phyloP scores from a whole-genome alignment of 768 basidiomycete genomes.

The Amanita pseudoporphyria region DNA sequence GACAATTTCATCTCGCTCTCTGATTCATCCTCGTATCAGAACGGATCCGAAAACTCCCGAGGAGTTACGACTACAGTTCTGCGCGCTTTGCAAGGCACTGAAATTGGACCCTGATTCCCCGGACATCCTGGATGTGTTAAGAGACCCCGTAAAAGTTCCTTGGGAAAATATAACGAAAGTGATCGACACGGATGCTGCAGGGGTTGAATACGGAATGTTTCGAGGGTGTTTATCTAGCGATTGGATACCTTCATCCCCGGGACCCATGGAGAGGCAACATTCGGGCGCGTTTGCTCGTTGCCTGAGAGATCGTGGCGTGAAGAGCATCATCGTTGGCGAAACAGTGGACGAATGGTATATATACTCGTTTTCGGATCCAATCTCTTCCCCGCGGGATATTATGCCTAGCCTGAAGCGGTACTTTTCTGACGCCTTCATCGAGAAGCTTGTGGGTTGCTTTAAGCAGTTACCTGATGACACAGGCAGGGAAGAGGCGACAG shows the following conservation, averaged over 20 bases:
- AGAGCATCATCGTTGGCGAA: constrained; percentile 56
- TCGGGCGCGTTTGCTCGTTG: constrained; percentile 46
- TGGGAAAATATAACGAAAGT: constrained; percentile 41
- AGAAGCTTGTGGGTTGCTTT: constrained; percentile 36
- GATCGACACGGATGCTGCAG: constrained; percentile 50
- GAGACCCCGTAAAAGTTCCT: constrained; percentile 37
- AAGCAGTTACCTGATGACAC: constrained; percentile 29
- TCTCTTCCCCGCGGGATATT: constrained; percentile 39
- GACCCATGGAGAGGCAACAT: constrained; percentile 62
- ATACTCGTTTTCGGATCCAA: constrained; percentile 61
- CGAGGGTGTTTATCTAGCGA: constrained; percentile 52
- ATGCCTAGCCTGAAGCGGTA: constrained; percentile 50
- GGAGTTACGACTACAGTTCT: constrained; percentile 53
- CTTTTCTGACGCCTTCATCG: constrained; percentile 40
- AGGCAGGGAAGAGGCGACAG: constrained; percentile 30
- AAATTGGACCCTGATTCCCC: constrained; percentile 42
- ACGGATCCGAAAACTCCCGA: constrained; percentile 48
- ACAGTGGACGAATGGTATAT: constrained; percentile 71
- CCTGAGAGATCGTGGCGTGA: constrained; percentile 47
- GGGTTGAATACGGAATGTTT: constrained; percentile 51
- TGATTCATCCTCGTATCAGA: constrained; percentile 16
- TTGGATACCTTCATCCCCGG: constrained; percentile 45
- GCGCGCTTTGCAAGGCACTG: constrained; percentile 49
- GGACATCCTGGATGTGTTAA: constrained; percentile 39
- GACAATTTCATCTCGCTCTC: not conserved